Conservation (phyloP, 2,329 filamentous ascomycete species). For the Aspergillus unguis region DNA sequence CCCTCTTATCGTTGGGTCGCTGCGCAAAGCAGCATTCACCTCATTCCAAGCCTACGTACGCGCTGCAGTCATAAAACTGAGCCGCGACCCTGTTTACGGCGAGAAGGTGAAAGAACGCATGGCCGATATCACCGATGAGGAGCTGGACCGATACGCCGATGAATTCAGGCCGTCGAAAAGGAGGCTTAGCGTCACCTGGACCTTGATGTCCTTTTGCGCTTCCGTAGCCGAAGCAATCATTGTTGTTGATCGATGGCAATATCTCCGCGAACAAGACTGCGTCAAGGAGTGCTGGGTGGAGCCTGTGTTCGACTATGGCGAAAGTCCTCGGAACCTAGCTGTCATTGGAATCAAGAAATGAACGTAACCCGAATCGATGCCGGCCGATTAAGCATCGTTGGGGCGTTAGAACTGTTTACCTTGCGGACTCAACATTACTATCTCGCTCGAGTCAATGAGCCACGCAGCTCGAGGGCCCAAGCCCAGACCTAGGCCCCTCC, state of each 20-base stretch:
- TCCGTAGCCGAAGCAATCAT: constrained; percentile 85
- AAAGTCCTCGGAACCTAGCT: constrained; percentile 86
- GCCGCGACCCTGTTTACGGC: constrained; percentile 58
- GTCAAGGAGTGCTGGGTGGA: constrained; percentile 84
- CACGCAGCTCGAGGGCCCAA: too few species aligned
- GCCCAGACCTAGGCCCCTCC: too few species aligned
- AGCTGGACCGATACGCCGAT: constrained; percentile 68
- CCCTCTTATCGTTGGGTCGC: constrained; percentile 80
- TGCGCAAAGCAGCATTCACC: constrained; percentile 74
- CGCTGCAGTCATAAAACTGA: constrained; percentile 74
- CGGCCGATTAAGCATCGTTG: background rate
- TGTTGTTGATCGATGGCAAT: constrained; percentile 86
- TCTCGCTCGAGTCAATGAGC: too few species aligned
- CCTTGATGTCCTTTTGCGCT: constrained; percentile 92
- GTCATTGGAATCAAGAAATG: constrained; percentile 82
- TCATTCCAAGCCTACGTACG: constrained; percentile 74
- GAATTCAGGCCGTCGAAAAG: constrained; percentile 66
- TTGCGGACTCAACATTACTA: too few species aligned
- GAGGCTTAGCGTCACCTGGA: constrained; percentile 85
- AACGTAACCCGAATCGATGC: constrained; percentile 1
- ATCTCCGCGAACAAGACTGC: constrained; percentile 72
- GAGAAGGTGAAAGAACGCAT: constrained; percentile 64
- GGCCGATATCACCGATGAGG: constrained; percentile 66
- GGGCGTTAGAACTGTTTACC: too few species aligned
- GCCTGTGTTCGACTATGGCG: constrained; percentile 80